Conservation (phyloP, 1,139 yeast genomes). For the Torulaspora globosa region DNA sequence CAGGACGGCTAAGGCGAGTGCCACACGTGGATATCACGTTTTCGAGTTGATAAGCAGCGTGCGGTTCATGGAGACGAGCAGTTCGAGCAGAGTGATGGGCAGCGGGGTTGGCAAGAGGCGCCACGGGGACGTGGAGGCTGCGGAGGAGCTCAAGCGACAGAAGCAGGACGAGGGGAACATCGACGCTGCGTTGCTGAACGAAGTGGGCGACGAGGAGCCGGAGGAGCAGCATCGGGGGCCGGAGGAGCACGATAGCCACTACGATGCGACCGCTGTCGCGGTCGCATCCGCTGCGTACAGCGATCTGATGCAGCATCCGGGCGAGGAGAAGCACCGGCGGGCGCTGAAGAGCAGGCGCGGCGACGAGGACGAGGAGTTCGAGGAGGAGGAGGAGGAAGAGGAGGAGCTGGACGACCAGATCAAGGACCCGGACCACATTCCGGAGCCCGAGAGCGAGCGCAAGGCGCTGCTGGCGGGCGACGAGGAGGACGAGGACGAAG, state of each 20-base stretch:
- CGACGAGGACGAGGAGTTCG: slow-evolving; percentile 13
- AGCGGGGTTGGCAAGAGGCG: slow-evolving; percentile 9
- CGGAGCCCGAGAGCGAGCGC: slow-evolving; percentile 19
- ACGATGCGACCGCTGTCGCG: slow-evolving; percentile 16
- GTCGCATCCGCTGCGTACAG: slow-evolving; percentile 16
- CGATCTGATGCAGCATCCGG: slow-evolving; percentile 17
- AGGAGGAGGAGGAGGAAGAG: slow-evolving; percentile 16
- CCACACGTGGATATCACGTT: slow-evolving; percentile 21
- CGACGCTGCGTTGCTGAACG: slow-evolving; percentile 17
- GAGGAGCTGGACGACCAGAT: slow-evolving; percentile 23
- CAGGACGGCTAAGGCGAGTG: neutral
- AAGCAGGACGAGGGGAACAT: slow-evolving; percentile 18
- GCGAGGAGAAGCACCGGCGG: slow-evolving; percentile 7
- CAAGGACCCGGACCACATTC: slow-evolving; percentile 15
- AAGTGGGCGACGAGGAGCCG: slow-evolving; percentile 3
- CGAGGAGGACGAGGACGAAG: slow-evolving; percentile 41
- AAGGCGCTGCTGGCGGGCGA: slow-evolving; percentile 14
- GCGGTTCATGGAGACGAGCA: no score
- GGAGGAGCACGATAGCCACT: slow-evolving; percentile 6
- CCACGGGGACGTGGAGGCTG: slow-evolving; percentile 7
- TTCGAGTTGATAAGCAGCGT: slow-evolving; percentile 1
- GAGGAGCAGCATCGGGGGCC: neutral
- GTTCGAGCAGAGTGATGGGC: slow-evolving; percentile 7
- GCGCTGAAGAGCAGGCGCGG: slow-evolving; percentile 2
- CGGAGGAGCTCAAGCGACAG: slow-evolving; percentile 13